Evolutionary conservation across 2,329 filamentous ascomycete species (phyloP).

Genomic region (Zymoseptoria passerinii): DNA sequence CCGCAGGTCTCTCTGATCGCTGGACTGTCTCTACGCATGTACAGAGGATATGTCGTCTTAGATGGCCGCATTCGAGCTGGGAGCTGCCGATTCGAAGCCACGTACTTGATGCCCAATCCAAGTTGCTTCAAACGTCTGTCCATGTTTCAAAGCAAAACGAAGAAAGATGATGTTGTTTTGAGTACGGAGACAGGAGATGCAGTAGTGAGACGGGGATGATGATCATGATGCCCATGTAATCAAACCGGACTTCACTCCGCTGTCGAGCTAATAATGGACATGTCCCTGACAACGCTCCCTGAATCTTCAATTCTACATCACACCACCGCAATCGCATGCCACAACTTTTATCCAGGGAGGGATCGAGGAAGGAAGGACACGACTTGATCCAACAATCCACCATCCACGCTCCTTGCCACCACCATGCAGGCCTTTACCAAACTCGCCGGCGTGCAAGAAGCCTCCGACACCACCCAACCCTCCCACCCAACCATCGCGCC

Average conservation of each 20-base stretch:
- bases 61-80: too few relatives aligned
- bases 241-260: neutral
- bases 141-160: too few relatives aligned
- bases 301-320: neutral
- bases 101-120: too few relatives aligned
- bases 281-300: neutral
- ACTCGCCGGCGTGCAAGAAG: conserved; percentile 28
- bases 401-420: neutral
- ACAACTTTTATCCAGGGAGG: neutral
- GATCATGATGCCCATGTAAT: neutral
- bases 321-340: neutral
- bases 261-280: neutral
- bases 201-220: neutral
- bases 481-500: conserved; percentile 10
- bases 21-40: too few relatives aligned
- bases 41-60: too few relatives aligned
- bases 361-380: neutral
- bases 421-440: conserved; percentile 30
- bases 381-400: neutral
- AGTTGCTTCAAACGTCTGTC: too few relatives aligned
- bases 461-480: conserved; percentile 15
- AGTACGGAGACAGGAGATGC: too few relatives aligned
- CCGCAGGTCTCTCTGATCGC: too few relatives aligned
- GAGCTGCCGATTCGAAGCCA: too few relatives aligned
- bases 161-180: neutral